Evolutionary conservation across 2,329 filamentous ascomycete genomes (phyloP).

Genomic region (Bipolaris bicolor): DNA sequence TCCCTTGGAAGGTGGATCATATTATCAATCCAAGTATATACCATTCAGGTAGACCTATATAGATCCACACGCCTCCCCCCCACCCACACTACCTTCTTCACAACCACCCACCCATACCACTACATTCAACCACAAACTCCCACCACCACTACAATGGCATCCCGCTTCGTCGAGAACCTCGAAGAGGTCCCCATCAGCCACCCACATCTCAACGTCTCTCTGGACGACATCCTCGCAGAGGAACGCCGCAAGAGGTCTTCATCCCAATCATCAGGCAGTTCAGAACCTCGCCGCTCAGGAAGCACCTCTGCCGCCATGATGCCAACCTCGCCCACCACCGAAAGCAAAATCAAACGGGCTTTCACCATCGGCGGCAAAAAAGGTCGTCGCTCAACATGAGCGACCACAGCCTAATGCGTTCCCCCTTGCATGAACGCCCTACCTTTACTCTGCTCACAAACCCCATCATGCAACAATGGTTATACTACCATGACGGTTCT

Average conservation of each 20-base stretch:
- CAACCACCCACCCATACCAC: slow-evolving; percentile 1
- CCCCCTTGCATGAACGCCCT: neutral
- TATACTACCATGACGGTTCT: slow-evolving; percentile 12
- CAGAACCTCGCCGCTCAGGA: slow-evolving; percentile 32
- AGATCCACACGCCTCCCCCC: slow-evolving; percentile 11
- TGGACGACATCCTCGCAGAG: slow-evolving; percentile 50
- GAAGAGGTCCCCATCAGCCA: slow-evolving; percentile 47
- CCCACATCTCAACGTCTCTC: slow-evolving; percentile 48
- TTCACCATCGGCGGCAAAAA: slow-evolving; percentile 46
- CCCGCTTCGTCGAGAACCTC: slow-evolving; percentile 50
- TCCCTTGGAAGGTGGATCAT: slow-evolving; percentile 15
- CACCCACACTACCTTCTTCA: neutral
- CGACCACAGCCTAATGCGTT: neutral
- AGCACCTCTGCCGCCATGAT: slow-evolving; percentile 22
- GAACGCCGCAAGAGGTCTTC: slow-evolving; percentile 44
- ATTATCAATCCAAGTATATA: slow-evolving; percentile 17
- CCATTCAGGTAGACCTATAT: slow-evolving; percentile 12
- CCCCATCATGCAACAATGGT: neutral
- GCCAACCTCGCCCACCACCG: slow-evolving; percentile 29
- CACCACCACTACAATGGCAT: slow-evolving; percentile 35
- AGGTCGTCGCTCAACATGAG: slow-evolving; percentile 27
- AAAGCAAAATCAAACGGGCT: slow-evolving; percentile 36
- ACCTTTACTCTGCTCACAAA: neutral
- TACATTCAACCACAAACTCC: neutral
- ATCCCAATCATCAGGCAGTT: slow-evolving; percentile 41